phyloP scores from a whole-genome alignment of 2,329 filamentous ascomycete genomes.

The Colletotrichum camelliae region DNA sequence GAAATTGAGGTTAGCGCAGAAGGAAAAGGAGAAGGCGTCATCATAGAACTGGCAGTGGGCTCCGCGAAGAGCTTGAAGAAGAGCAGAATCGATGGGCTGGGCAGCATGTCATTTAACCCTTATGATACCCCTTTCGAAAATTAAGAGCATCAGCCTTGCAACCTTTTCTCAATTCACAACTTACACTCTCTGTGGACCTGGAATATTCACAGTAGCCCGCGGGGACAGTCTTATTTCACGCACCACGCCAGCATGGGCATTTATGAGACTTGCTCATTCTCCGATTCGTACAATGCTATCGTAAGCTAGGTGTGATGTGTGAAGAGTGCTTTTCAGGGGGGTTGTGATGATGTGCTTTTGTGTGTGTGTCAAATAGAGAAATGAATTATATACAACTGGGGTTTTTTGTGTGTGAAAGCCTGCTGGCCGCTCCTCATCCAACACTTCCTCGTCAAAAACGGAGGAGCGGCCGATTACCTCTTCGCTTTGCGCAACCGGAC shows the following conservation, averaged over 20 bases:
- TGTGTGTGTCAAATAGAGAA: neutral
- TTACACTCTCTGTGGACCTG: neutral
- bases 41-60: constrained; percentile 17
- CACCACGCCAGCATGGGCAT: constrained; percentile 1
- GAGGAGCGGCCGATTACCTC: neutral
- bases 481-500: neutral
- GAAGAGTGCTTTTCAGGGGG: neutral
- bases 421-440: neutral
- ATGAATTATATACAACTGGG: constrained; percentile 18
- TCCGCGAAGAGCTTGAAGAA: neutral
- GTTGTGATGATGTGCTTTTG: neutral
- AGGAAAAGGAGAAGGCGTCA: constrained; percentile 45
- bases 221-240: neutral
- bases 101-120: neutral
- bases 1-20: constrained; percentile 57
- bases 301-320: neutral
- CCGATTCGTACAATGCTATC: neutral
- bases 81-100: neutral
- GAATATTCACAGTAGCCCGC: neutral
- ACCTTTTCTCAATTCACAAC: neutral
- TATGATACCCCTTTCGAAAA: constrained; percentile 33
- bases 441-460: neutral
- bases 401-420: neutral
- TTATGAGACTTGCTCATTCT: constrained; percentile 19
- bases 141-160: neutral